Conservation (phyloP, 2,329 filamentous ascomycete genomes). For the Camillea tinctor region DNA sequence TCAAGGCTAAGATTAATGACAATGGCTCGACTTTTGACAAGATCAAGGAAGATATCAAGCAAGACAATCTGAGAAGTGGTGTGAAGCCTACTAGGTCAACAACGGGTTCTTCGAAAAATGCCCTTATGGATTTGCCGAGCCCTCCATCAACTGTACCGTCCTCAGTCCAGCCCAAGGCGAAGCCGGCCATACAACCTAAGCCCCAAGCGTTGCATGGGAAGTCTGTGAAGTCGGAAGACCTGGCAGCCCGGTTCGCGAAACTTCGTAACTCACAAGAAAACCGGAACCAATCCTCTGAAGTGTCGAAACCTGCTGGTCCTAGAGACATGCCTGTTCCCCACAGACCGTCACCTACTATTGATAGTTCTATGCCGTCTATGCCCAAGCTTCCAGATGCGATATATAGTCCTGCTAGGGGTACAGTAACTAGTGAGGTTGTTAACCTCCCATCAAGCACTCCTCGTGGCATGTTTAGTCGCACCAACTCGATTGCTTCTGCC, state of each 20-base stretch:
- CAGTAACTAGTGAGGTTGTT: slow-evolving; percentile 62
- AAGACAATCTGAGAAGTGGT: slow-evolving; percentile 63
- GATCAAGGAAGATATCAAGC: slow-evolving; percentile 62
- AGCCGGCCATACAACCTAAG: slow-evolving; percentile 61
- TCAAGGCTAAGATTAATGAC: slow-evolving; percentile 50
- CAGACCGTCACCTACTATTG: slow-evolving; percentile 46
- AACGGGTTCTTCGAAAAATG: slow-evolving; percentile 6
- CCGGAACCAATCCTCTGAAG: slow-evolving; percentile 43
- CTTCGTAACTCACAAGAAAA: slow-evolving; percentile 45
- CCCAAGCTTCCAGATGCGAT: slow-evolving; percentile 73
- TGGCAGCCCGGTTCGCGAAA: slow-evolving; percentile 57
- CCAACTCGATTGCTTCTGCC: slow-evolving; percentile 50
- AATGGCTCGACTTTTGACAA: slow-evolving; percentile 51
- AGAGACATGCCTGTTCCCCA: slow-evolving; percentile 50
- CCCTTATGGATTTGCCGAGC: slow-evolving; percentile 14
- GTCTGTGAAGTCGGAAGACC: slow-evolving; percentile 51
- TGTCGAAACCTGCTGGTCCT: slow-evolving; percentile 44
- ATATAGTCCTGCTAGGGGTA: slow-evolving; percentile 75
- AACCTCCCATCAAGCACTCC: slow-evolving; percentile 65
- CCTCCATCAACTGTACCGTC: slow-evolving; percentile 15
- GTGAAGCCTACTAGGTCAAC: slow-evolving; percentile 43
- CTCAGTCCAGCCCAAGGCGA: slow-evolving; percentile 25
- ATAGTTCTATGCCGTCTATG: slow-evolving; percentile 54
- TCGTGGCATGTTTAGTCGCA: slow-evolving; percentile 61
- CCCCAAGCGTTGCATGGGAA: slow-evolving; percentile 66